Base-by-base conservation (phyloP, 2,329 filamentous ascomycete genomes). In the Epichloe festucae region DNA sequence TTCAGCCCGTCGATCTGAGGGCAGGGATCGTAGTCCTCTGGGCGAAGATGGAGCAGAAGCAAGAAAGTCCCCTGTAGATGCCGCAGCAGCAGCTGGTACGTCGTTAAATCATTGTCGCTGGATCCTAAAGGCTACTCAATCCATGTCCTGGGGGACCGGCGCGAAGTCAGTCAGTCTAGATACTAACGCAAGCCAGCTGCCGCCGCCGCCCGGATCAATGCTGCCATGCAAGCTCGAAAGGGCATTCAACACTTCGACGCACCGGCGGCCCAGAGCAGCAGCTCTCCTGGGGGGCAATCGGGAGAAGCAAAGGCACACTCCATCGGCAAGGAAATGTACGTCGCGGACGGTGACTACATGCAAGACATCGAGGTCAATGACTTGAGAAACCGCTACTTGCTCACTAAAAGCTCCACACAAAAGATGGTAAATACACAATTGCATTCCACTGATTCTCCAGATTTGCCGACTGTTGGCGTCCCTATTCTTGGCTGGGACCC, bases 341-440 rank as follows among this genome's bases (percentile, higher is more conserved):
- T 95, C 61, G 86, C 90, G 55, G 93, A 97, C 66, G 93, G 93
- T 62, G 93, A 98, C 71, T 97, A 87, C 68, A 97, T 98, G 72
- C 93, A 94, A 70, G 93, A 98, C 65, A 95, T 98, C 64, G 93
- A 97, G 74, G 89, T 98, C 74, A 98, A 98, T 70, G 91, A 97
- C 70, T 73, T 97, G 64, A 85, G 91, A 58, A 98, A 97, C 68
- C 87, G 91, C 62, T 98, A 98, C 70, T 85, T 90, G 68, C 78
- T 98, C 73, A 98, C 91, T 58, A 97, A 96, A 76, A 89, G 90
- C 64, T 87, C 89, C 62, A 95, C 89, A 59, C 93, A 97, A 77
- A 95, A 95, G 81, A 95, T 93, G 91, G 93, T 98, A 96, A 95
- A 85, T 90, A 84, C 71, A 71, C 79, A 48, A 40, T 46, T 48